A percentile compares a stretch with the other conserved stretches of the same genome.
Conservation (phyloP, 73 alveolate genomes). For the Symbiodinium pilosum region DNA sequence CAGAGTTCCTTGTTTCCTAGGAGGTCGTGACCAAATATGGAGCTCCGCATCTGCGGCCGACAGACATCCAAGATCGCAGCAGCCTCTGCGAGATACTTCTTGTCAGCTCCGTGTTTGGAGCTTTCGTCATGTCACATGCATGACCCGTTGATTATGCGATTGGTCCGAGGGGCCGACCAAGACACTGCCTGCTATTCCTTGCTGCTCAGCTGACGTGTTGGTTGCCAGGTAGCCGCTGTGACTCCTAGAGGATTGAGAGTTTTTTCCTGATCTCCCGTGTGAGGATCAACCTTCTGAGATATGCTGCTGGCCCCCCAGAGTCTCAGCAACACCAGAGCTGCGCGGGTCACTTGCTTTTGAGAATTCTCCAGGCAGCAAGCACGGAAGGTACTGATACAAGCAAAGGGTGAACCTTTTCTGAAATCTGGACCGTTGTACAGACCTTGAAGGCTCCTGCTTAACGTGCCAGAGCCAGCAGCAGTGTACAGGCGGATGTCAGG, state of each 20-base stretch:
- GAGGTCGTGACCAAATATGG: slow-evolving; percentile 90
- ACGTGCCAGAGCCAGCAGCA: neutral
- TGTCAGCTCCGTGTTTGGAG: neutral
- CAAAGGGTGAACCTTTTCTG: neutral
- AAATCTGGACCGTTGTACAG: no score
- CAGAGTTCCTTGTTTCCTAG: no score
- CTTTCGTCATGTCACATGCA: neutral
- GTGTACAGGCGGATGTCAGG: neutral
- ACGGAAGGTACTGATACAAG: neutral
- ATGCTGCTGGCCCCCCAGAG: slow-evolving; percentile 40
- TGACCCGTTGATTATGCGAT: neutral
- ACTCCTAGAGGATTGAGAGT: neutral
- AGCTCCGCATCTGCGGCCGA: slow-evolving; percentile 87
- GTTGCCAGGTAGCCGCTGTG: neutral
- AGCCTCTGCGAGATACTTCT: neutral
- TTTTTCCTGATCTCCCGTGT: no score
- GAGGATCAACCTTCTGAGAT: slow-evolving; percentile 41
- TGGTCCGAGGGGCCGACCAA: slow-evolving; percentile 41
- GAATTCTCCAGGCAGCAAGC: neutral
- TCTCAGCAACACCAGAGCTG: neutral
- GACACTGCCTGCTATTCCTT: slow-evolving; percentile 87
- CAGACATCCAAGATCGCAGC: slow-evolving; percentile 55
- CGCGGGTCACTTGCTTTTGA: neutral
- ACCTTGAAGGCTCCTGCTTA: neutral
- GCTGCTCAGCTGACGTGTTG: neutral